Evolutionary conservation across 805 yeast species (phyloP).

Genomic region (Metschnikowia reukaufii): DNA sequence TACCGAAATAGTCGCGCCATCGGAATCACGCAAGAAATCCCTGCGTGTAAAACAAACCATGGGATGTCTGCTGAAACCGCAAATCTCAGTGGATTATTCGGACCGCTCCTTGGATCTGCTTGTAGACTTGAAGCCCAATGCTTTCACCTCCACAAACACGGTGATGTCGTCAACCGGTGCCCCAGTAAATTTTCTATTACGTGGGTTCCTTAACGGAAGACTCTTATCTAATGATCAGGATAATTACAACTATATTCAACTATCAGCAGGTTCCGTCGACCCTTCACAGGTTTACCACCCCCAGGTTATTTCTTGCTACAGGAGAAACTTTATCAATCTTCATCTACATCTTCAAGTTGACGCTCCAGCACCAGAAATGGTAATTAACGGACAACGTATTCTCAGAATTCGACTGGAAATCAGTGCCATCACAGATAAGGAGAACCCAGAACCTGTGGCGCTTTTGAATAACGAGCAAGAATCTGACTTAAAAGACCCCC

Average conservation of each 20-base stretch:
- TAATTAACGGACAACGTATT: slow-evolving; percentile 7
- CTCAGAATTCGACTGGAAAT: slow-evolving; percentile 37
- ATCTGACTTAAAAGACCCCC: slow-evolving; percentile 15
- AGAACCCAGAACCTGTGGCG: slow-evolving; percentile 14
- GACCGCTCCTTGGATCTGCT: slow-evolving; percentile 12
- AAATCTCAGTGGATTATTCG: slow-evolving; percentile 18
- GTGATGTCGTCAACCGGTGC: not conserved
- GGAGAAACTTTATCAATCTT: slow-evolving; percentile 42
- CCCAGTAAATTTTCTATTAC: slow-evolving; percentile 4
- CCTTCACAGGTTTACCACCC: slow-evolving; percentile 23
- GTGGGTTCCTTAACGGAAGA: slow-evolving; percentile 44
- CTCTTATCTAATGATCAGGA: slow-evolving; percentile 43
- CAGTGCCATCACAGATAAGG: slow-evolving; percentile 37
- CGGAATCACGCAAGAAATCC: not conserved
- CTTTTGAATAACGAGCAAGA: slow-evolving; percentile 24
- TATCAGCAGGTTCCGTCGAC: slow-evolving; percentile 14
- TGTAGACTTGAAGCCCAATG: slow-evolving; percentile 12
- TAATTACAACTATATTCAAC: slow-evolving; percentile 32
- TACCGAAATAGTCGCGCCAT: not conserved
- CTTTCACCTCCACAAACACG: not conserved
- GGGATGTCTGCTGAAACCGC: slow-evolving; percentile 1
- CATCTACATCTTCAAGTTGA: slow-evolving; percentile 9
- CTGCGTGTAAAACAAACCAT: not conserved
- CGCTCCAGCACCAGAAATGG: not conserved
- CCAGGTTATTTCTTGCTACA: slow-evolving; percentile 44